Base-by-base conservation (phyloP, 768 basidiomycete genomes). In the Russula lepida region DNA sequence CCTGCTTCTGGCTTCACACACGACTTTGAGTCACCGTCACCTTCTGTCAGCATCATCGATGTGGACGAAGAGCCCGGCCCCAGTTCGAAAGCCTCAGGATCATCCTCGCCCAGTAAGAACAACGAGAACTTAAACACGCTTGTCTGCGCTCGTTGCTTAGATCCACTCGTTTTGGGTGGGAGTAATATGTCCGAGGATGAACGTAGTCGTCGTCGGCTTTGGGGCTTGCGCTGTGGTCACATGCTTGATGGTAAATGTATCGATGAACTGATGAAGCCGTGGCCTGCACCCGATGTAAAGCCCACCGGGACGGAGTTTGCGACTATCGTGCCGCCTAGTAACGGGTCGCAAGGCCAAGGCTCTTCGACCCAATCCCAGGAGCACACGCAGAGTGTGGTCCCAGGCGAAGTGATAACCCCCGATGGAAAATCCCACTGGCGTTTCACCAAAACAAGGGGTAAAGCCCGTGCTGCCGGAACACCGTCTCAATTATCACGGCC, bases 181-280 rank as follows among this genome's bases (percentile, higher is more conserved):
- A 74, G 75, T 1, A 79, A 77, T 13, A 74, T 74, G 17, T 73
- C 69, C 13, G 62, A 64, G 27, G 71, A 69, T 15, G 83, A 81
- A 37, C 75, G 73, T 43, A 73, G 73, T 43, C 72, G 71, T 39
- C 74, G 77, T 56, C 78, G 80, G 46, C 72, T 91, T 8, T 91
- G 88, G 89, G 83, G 79, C 1, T 72, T 92, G 62, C 76, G 86
- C 43, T 92, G 89, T 55, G 89, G 89, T 0, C 89, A 92, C 68
- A 71, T 92, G 66, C 77, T 91, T 0, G 89, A 91, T 64, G 89
- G 87, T 52, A 88, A 85, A 70, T 92, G 89, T 65, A 71, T 86
- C 2, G 78, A 78, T 62, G 75, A 78, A 64, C 65, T 91, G 52
- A 83, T 84, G 69, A 71, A 74, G 37, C 86, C 82, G 2, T 52